Evolutionary conservation across 768 basidiomycete genomes (phyloP), one percentile per base, ranked within the genome.

Genomic region (Lactarius quietus): DNA sequence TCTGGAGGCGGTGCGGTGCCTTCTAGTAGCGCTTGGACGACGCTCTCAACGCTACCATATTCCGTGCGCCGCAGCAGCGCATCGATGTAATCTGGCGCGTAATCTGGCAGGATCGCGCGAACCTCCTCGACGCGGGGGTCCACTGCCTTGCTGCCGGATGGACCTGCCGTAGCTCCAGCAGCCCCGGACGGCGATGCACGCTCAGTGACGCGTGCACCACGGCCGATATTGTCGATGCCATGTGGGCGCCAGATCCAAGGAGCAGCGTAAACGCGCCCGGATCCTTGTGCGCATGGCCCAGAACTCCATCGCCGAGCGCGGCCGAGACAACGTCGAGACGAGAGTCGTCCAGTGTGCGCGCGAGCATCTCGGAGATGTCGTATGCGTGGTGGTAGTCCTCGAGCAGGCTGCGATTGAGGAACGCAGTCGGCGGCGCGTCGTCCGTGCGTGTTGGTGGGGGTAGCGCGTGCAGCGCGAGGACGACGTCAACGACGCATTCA

Each of bases 21-120:
- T 63, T 93, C 92, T 54, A 95, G 76, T n/a, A 95, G 73, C 0
- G 88, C 89, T 45, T 81, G 85, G 14, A 93, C 79, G 23, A 92
- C 82, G 41, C 78, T 78, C 69, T 92, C 90, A 1, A 84, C 78
- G 38, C 81, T 80, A 2, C 83, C n/a, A 73, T 76, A 80, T 33
- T 75, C 79, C 3, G 79, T 74, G 62, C 83, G 81, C 15, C 68
- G 62, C 15, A 93, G 80, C 23, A 92, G 76, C 23, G 79, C 80
- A 39, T 82, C 81, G 57, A 93, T 76, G 70, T 93, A 90, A 3
- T 72, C 71, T 0, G 82, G 77, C 0, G 82, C 73, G 31, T 84
- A 77, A 51, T 90, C 82, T 0, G 92, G 89, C 39, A 95, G 78
- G 66, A 94, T 85, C 68, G 92, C 92, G 15, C 90, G 80, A 14